These are phyloP conservation scores for Chaetothyriales sp. DNA, from an alignment of 2,329 filamentous ascomycete genomes.

Conservation along the genomic window DNA sequence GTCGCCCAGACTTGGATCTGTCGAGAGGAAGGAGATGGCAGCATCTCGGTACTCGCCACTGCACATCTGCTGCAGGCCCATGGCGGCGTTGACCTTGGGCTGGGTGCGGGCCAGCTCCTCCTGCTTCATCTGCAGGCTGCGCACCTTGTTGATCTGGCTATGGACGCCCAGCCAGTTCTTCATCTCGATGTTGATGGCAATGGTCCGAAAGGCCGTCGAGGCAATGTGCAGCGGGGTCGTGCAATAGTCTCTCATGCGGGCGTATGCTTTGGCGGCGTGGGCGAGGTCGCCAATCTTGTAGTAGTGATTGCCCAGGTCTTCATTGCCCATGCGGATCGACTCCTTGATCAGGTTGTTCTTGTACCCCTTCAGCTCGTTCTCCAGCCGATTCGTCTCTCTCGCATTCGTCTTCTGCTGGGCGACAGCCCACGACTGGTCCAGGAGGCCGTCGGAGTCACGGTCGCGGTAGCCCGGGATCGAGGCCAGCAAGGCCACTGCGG, in stretches of 20 bases:
- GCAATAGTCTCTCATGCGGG: constrained; percentile 79
- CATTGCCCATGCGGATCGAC: constrained; percentile 89
- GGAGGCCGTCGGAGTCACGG: constrained; percentile 48
- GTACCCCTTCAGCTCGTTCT: constrained; percentile 75
- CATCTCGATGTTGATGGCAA: constrained; percentile 60
- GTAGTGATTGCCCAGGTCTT: constrained; percentile 75
- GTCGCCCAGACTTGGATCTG: constrained; percentile 41
- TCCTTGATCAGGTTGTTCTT: constrained; percentile 97
- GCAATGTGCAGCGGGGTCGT: constrained; percentile 69
- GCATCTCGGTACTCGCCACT: constrained; percentile 47
- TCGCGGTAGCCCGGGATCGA: constrained; percentile 48
- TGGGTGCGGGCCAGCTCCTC: constrained; percentile 44
- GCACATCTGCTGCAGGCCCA: constrained; percentile 46
- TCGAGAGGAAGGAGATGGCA: constrained; percentile 53
- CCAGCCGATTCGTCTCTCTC: constrained; percentile 57
- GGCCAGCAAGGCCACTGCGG: constrained; percentile 48
- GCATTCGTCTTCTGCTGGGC: constrained; percentile 51
- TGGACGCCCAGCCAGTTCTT: constrained; percentile 60
- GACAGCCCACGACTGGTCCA: constrained; percentile 63
- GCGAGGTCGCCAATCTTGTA: constrained; percentile 61
- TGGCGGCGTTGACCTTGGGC: constrained; percentile 50
- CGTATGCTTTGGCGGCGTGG: constrained; percentile 61
- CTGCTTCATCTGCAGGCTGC: constrained; percentile 36
- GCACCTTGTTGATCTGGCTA: constrained; percentile 43
- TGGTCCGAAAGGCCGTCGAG: constrained; percentile 65